These are phyloP conservation scores for Mycena sanguinolenta DNA, from an alignment of 768 basidiomycete species.

Conservation along the genomic window DNA sequence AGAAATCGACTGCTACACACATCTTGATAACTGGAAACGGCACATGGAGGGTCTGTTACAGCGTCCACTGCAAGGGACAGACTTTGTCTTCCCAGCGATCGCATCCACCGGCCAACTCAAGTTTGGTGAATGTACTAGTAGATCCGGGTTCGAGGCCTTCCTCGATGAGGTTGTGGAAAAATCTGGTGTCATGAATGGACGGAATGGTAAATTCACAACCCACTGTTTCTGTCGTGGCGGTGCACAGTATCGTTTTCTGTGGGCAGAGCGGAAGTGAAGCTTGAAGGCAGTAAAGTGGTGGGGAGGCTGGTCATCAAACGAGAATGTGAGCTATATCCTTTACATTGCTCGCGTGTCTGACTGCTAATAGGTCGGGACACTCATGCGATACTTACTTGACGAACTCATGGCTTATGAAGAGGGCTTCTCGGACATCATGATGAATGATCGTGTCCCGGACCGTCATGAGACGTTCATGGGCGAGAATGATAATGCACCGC, in stretches of 20 bases:
- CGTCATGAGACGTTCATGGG: conserved; percentile 43
- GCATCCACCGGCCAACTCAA: conserved; percentile 41
- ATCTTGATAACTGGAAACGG: conserved; percentile 29
- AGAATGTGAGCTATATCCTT: conserved; percentile 22
- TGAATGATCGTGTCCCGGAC: conserved; percentile 35
- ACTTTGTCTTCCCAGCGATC: conserved; percentile 43
- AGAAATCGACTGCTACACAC: conserved; percentile 39
- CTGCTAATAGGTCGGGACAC: conserved; percentile 31
- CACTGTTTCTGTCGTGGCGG: conserved; percentile 46
- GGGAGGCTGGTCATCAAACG: conserved; percentile 44
- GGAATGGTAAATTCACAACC: conserved; percentile 40
- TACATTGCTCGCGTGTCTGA: too few species aligned
- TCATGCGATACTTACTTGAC: conserved; percentile 46
- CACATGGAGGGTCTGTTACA: conserved; percentile 24
- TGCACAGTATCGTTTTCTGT: conserved; percentile 46
- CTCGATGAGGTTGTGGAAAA: conserved; percentile 38
- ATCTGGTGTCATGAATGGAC: conserved; percentile 32
- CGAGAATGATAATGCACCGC: conserved; percentile 13
- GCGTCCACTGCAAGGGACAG: conserved; percentile 27
- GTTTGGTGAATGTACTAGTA: conserved; percentile 39
- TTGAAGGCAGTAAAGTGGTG: conserved; percentile 45
- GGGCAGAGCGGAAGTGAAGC: conserved; percentile 44
- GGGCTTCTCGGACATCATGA: conserved; percentile 42
- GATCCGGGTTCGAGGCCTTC: conserved; percentile 40
- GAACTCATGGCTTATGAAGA: conserved; percentile 47